Base-by-base conservation (phyloP, 2,329 filamentous ascomycete genomes). In the Claviceps humidiphila region DNA sequence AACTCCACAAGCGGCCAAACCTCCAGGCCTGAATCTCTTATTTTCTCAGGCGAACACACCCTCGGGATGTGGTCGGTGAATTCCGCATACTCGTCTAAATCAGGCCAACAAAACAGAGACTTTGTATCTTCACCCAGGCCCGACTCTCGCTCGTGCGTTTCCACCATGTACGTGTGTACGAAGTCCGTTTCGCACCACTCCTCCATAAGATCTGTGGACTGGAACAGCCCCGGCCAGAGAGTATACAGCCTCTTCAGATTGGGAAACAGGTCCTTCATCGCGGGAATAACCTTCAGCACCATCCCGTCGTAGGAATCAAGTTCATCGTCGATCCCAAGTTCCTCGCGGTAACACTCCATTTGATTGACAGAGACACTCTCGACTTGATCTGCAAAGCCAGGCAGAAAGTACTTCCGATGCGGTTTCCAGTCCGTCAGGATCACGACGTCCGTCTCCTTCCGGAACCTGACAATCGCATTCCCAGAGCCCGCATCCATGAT, bases 1-100 rank as follows among this genome's bases (percentile, higher is more conserved):
- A 69, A 69, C 0, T 58, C 38, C 1, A 66, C 49, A 60, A 69
- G 64, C 0, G 67, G 66, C 58, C 59, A 63, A 1, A 58, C 43
- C 7, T 59, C 54, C 1, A 64, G 46, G 0, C 58, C 58, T n/a
- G 47, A 47, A 1, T 53, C 50, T 1, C 61, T 34, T 0, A 50
- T 34, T 0, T 57, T 47, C 0, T 20, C 45, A 5, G 42, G 53
- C 22, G 24, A 41, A 5, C n/a, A 22, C 30, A 45, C 51, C 47
- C 24, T 56, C 5, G 59, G 54, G 2, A 64, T 53, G 2, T 58
- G 54, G 30, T 57, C 56, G 1, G 63, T 64, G 53, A 64, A 68
- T 7, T 63, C 62, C 1, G 55, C 52, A 38, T 67, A 58, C 0
- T 60, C 55, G 4, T 61, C 58, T 0, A 62, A 30, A 26, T 71